Percentiles rank a stretch among this genome's conserved stretches.
Evolutionary conservation across 805 yeast species (phyloP).

Genomic region (Barnettozyma sucrosica): DNA sequence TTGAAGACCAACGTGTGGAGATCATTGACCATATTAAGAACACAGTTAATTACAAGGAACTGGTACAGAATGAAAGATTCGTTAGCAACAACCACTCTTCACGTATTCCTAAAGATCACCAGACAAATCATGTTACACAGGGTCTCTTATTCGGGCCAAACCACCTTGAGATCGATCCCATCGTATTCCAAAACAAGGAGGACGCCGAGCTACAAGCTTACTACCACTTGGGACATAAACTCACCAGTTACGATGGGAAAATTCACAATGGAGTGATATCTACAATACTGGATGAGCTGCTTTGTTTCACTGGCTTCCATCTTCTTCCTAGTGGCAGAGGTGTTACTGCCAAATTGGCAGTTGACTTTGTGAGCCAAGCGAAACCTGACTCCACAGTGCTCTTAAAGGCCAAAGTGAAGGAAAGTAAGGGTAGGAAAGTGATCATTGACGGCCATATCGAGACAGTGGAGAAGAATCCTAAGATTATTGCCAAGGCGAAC

Average conservation of each 20-base stretch:
- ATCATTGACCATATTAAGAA: constrained; percentile 26
- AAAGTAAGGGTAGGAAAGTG: constrained; percentile 75
- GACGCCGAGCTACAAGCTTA: constrained; percentile 55
- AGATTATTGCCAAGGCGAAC: constrained; percentile 51
- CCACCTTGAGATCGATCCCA: constrained; percentile 70
- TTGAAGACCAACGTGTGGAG: constrained; percentile 24
- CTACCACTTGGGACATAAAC: constrained; percentile 61
- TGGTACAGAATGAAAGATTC: constrained; percentile 23
- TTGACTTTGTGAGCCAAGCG: constrained; percentile 49
- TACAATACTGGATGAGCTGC: constrained; percentile 75
- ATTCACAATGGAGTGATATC: constrained; percentile 80
- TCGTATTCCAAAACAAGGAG: constrained; percentile 48
- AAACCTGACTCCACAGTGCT: constrained; percentile 58
- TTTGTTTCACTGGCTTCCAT: constrained; percentile 83
- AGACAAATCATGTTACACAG: constrained; percentile 57
- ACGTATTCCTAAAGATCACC: constrained; percentile 53
- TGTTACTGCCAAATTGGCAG: constrained; percentile 73
- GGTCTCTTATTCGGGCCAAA: constrained; percentile 68
- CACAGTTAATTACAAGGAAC: constrained; percentile 23
- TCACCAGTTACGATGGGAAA: constrained; percentile 64
- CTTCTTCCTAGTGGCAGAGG: constrained; percentile 76
- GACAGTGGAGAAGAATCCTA: constrained; percentile 39
- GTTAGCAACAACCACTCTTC: constrained; percentile 32
- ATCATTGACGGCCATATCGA: constrained; percentile 63
- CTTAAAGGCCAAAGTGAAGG: constrained; percentile 58